Evolutionary conservation across 2,329 filamentous ascomycete genomes (phyloP), one percentile per base, ranked within the genome.

Genomic region (Leptographium lundbergii): DNA sequence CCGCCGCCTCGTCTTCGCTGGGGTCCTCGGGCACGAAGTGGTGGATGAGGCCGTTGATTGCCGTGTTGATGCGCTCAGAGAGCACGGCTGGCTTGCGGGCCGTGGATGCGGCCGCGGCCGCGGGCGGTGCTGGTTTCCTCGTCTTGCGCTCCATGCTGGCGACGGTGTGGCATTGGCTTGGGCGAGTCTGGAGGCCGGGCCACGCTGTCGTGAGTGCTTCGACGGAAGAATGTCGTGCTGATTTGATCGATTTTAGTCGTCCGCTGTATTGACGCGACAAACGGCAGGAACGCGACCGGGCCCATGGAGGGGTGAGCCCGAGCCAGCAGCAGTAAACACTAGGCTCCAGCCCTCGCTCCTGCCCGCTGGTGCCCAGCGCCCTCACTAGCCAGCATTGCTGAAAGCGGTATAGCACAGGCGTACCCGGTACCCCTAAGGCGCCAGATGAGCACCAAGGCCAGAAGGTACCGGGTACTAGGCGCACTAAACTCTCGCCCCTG

Each of bases 1-100:
- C 81, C 10, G 75, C 73, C n/a, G 81, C 82, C 62, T 89, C 84
- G 67, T 85, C 81, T 65, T 89, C 85, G 63, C 81, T 75, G 48
- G 81, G 78, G 63, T 84, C 78, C 56, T 79, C 75, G 59, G 88
- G 87, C 59, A 94, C 77, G 61, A 92, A 76, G 68, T 87, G 86
- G 66, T 85, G 78, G 69, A 95, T 84, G 69, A 95, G 79, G 72
- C 87, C 86, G 70, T 88, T 83, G 69, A 95, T 84, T 70, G 88
- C 89, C 71, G 84, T 85, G 69, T 86, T 83, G 73, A 95, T 82
- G 75, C 89, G 88, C 68, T 81, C 78, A 66, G 79, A 77, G 66
- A 80, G 76, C 78, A 82, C 82, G 69, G 76, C 76, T 79, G 80
- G 65, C 70, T 77, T 66, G 70, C 72, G 69, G 2, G 48, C n/a